phyloP scores from a whole-genome alignment of 768 basidiomycete species.

The Tephrocybe sp. region DNA sequence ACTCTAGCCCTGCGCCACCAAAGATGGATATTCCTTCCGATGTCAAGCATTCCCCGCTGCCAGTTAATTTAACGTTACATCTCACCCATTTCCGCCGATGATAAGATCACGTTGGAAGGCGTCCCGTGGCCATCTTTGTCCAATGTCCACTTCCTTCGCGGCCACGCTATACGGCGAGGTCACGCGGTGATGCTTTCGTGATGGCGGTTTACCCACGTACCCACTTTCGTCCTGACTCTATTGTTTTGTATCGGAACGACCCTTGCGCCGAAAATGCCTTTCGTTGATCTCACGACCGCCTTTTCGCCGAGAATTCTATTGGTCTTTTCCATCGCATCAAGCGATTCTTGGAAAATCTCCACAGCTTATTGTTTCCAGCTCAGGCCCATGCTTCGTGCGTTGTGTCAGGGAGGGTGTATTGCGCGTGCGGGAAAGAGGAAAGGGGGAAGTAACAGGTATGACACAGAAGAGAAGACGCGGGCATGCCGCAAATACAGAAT shows the following conservation, averaged over 20 bases:
- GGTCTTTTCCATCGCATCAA: neutral
- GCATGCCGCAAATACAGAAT: conserved; percentile 4
- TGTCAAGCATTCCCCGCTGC: conserved; percentile 7
- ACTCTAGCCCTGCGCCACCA: conserved; percentile 9
- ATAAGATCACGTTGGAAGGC: neutral
- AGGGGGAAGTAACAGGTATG: neutral
- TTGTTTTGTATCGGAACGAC: conserved; percentile 2
- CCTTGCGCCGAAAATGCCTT: conserved; percentile 1
- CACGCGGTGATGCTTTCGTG: conserved; percentile 2
- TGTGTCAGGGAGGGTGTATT: conserved; percentile 6
- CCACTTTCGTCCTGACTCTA: neutral
- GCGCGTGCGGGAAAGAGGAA: conserved; percentile 1
- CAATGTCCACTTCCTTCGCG: no score
- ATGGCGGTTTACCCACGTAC: conserved; percentile 2
- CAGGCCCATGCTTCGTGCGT: neutral
- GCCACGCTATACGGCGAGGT: conserved; percentile 1
- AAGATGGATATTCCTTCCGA: conserved; percentile 4
- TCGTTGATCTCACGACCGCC: conserved; percentile 3
- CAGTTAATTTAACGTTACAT: conserved; percentile 10
- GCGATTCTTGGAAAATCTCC: neutral
- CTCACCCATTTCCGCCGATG: conserved; percentile 6
- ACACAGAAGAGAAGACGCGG: neutral
- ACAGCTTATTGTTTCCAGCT: conserved; percentile 8
- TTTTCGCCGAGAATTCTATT: conserved; percentile 2
- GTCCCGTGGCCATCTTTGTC: conserved; percentile 6